A percentile compares a stretch with the other conserved stretches of the same genome.
These are phyloP conservation scores for Phialocephala sp. DNA, from an alignment of 2,329 filamentous ascomycete species.

Conservation along the genomic window DNA sequence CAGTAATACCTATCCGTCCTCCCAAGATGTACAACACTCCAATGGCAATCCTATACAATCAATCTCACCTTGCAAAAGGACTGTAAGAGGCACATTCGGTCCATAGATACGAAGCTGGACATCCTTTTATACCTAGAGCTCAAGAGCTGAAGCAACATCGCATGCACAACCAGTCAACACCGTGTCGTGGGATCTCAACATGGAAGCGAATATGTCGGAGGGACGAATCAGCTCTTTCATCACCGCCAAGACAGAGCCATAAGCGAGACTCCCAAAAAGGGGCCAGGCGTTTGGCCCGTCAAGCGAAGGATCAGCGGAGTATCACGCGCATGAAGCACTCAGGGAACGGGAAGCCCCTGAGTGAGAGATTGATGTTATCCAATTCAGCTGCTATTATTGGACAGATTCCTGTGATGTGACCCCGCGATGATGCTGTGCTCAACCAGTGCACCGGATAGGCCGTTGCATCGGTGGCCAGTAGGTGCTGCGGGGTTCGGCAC, in stretches of 20 bases:
- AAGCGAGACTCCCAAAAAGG: conserved; percentile 10
- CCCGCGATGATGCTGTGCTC: conserved; percentile 3
- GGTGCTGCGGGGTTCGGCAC: neutral
- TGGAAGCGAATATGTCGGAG: neutral
- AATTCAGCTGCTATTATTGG: neutral
- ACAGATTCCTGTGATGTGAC: neutral
- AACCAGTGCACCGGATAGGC: neutral
- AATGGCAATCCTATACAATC: neutral
- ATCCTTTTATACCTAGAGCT: neutral
- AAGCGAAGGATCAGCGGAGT: conserved; percentile 20
- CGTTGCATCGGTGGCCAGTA: neutral
- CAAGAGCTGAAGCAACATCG: neutral
- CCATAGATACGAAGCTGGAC: neutral
- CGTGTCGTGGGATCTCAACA: neutral
- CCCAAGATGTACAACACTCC: neutral
- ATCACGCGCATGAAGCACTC: conserved; percentile 14
- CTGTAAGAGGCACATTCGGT: neutral
- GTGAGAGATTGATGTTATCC: neutral
- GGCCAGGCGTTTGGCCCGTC: neutral
- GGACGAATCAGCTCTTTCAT: conserved; percentile 11
- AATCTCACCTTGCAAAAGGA: neutral
- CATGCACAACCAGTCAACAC: neutral
- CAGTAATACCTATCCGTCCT: neutral
- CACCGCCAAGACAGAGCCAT: conserved; percentile 16
- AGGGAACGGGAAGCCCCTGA: neutral